Evolutionary conservation across 2,329 filamentous ascomycete genomes (phyloP).

Genomic region (Chaetomium strumarium): DNA sequence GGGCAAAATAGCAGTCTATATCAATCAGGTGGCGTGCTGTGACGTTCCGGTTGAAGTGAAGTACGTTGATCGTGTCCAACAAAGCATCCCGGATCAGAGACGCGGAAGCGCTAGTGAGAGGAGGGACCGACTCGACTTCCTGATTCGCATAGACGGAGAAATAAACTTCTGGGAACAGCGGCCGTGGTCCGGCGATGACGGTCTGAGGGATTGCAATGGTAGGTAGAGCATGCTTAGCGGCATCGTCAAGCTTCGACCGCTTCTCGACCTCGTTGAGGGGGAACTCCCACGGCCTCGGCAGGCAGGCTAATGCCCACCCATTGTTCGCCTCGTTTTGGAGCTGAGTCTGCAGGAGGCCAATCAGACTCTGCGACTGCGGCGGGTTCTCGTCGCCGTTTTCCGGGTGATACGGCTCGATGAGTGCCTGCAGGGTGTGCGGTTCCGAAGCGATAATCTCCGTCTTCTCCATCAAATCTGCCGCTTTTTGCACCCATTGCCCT

Average conservation of each 20-base stretch:
- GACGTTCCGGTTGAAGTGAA: slow-evolving; percentile 86
- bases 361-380: slow-evolving; percentile 60
- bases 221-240: slow-evolving; percentile 73
- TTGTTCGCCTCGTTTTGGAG: slow-evolving; percentile 69
- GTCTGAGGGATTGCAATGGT: slow-evolving; percentile 67
- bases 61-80: slow-evolving; percentile 86
- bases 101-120: slow-evolving; percentile 67
- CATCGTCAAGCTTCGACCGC: slow-evolving; percentile 52
- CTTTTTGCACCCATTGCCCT: slow-evolving; percentile 64
- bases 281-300: slow-evolving; percentile 64
- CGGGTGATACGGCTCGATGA: slow-evolving; percentile 79
- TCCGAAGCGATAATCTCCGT: slow-evolving; percentile 92
- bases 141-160: slow-evolving; percentile 88
- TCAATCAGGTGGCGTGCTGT: slow-evolving; percentile 88
- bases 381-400: slow-evolving; percentile 58
- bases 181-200: slow-evolving; percentile 65
- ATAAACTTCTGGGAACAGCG: slow-evolving; percentile 87
- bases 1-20: slow-evolving; percentile 88
- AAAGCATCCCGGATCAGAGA: slow-evolving; percentile 80
- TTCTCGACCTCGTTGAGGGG: slow-evolving; percentile 54
- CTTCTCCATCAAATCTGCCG: slow-evolving; percentile 77
- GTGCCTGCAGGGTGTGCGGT: slow-evolving; percentile 72
- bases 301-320: slow-evolving; percentile 67
- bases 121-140: slow-evolving; percentile 82
- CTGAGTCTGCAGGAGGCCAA: slow-evolving; percentile 79